Evolutionary conservation across 306 rosid species (phyloP).

Genomic region (Trifolium pratense): DNA sequence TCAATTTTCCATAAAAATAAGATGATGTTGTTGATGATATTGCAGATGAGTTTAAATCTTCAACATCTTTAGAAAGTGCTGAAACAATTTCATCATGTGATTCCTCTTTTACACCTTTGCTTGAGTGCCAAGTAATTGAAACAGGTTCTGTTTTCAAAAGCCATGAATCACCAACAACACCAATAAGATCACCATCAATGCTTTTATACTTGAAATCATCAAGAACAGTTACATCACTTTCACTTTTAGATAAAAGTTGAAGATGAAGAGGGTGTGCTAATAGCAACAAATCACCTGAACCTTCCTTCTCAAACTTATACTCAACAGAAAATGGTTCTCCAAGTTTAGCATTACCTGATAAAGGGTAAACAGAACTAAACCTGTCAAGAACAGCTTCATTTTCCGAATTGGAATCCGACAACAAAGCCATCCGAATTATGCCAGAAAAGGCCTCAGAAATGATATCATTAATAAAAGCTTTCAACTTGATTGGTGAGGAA

Average conservation of each 20-base stretch:
- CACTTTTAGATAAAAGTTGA: constrained; percentile 48
- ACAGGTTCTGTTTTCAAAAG: constrained; percentile 59
- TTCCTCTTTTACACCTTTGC: constrained; percentile 59
- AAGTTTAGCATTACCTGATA: constrained; percentile 68
- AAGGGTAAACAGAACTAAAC: constrained; percentile 69
- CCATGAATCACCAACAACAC: constrained; percentile 85
- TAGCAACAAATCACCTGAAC: constrained; percentile 71
- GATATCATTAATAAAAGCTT: constrained; percentile 45
- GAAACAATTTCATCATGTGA: constrained; percentile 55
- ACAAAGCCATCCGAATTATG: constrained; percentile 63
- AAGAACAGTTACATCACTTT: constrained; percentile 48
- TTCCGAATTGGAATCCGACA: constrained; percentile 56
- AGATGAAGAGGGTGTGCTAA: constrained; percentile 92
- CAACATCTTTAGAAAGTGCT: constrained; percentile 67
- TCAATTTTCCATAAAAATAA: constrained; percentile 72
- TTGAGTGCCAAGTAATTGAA: constrained; percentile 78
- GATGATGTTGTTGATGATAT: constrained; percentile 47
- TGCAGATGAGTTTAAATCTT: constrained; percentile 46
- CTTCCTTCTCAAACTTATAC: constrained; percentile 80
- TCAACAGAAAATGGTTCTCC: constrained; percentile 63
- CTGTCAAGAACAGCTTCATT: constrained; percentile 57
- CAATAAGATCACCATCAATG: constrained; percentile 90
- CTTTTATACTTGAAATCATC: constrained; percentile 70
- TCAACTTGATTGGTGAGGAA: constrained; percentile 60
- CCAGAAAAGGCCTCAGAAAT: constrained; percentile 67